Percentiles rank a stretch among this genome's conserved stretches.
These are phyloP conservation scores for Trichosanthes cucumerina DNA, from an alignment of 306 rosid species.

Conservation along the genomic window DNA sequence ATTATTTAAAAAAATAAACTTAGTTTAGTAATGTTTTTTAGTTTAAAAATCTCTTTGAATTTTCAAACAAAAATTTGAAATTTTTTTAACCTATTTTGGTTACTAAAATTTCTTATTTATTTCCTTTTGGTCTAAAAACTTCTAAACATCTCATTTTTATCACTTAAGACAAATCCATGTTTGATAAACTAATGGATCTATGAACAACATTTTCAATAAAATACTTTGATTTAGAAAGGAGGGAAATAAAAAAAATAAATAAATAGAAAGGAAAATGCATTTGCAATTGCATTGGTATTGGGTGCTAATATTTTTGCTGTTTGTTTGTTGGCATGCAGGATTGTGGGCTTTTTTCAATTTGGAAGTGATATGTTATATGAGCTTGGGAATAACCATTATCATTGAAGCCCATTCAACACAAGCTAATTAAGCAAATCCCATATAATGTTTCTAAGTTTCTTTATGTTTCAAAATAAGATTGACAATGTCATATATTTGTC, in stretches of 20 bases:
- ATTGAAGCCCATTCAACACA: neutral
- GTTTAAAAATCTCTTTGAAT: too few species aligned
- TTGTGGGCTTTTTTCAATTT: neutral
- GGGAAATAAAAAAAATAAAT: too few species aligned
- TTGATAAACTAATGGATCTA: too few species aligned
- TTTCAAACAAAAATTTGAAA: too few species aligned
- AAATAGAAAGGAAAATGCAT: neutral
- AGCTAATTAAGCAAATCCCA: neutral
- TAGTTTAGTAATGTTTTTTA: too few species aligned
- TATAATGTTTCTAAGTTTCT: neutral
- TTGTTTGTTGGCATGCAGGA: neutral
- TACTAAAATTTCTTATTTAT: too few species aligned
- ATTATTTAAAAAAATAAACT: too few species aligned
- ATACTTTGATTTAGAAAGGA: neutral
- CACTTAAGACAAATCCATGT: too few species aligned
- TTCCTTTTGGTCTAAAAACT: too few species aligned
- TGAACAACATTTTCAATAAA: neutral
- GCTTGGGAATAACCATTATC: neutral
- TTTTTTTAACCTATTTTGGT: too few species aligned
- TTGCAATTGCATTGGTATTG: neutral
- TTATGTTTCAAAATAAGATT: constrained; percentile 1
- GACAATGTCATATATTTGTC: neutral
- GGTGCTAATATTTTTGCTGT: neutral
- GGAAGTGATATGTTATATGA: neutral
- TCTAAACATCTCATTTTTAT: too few species aligned